Percentiles rank a stretch among this genome's conserved stretches.
Conservation (phyloP, 768 basidiomycete species). For the Coprinellus micaceus region DNA sequence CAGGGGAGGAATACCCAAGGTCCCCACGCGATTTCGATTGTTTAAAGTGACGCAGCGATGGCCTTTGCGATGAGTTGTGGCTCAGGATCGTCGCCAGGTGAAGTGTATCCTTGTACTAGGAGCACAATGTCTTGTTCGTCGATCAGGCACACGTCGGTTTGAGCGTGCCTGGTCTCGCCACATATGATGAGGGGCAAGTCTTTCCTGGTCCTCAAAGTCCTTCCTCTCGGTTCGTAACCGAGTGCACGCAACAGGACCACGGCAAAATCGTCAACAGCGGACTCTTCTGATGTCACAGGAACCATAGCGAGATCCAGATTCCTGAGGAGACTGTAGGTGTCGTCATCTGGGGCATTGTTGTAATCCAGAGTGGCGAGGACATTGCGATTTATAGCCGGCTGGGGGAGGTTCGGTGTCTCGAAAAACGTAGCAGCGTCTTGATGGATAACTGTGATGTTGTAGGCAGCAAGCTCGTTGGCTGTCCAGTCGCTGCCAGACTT, state of each 20-base stretch:
- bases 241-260: not conserved
- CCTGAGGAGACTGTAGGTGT: too few species aligned
- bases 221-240: not conserved
- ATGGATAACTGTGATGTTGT: not conserved
- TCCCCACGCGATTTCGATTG: constrained; percentile 13
- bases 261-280: not conserved
- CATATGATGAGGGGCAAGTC: not conserved
- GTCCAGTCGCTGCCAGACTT: too few species aligned
- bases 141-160: constrained; percentile 23
- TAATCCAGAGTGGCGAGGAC: not conserved
- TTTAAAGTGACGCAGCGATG: constrained; percentile 29
- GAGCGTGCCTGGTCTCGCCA: not conserved
- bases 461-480: not conserved
- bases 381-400: not conserved
- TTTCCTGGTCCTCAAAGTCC: not conserved
- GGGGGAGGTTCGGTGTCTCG: not conserved
- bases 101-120: not conserved
- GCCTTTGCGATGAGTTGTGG: constrained; percentile 29
- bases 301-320: constrained; percentile 64
- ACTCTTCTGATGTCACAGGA: constrained; percentile 71
- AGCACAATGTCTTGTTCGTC: not conserved
- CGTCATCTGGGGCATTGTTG: constrained; percentile 23
- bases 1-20: not conserved
- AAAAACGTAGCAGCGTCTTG: not conserved
- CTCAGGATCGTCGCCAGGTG: not conserved